Base-by-base conservation (phyloP, 352 stramenopile genomes). In the Globisporangium spinosum region DNA sequence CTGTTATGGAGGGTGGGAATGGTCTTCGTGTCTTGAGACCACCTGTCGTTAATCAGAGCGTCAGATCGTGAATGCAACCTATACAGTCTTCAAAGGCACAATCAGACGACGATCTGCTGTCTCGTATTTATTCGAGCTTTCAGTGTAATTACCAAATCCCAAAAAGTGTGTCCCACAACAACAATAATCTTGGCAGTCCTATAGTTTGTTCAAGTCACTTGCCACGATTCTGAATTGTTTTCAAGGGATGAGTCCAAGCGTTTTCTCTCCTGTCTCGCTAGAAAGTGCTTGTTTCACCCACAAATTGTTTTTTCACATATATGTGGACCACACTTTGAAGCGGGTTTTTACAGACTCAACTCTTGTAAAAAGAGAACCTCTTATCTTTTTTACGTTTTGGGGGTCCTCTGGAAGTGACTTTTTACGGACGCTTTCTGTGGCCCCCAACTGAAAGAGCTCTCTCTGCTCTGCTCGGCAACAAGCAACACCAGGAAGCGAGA, bases 401-500 rank as follows among this genome's bases (percentile, higher is more conserved):
- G 25, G 53, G 25, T 40, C 25, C 38, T 12, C 15, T 1, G 15
- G 15, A 47, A 47, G 40, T 6, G 25, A 38, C 53, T 62, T 62
- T 63, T 65, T 65, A 58, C 60, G 23, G 8, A 2, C 2, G 45
- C 29, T 34, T 58, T 61, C 23, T 67, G 62, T 67, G 62, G 51
- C 23, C 27, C 27, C 27, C 53, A 25, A 67, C 62, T 65, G 27
- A 15, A 51, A 57, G 22, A 29, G 54, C 54, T 32, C 29, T 32
- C 29, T 32, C 29, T 32, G 29, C 4, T 32, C 29, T 25, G 54
- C 54, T 59, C 53, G 25, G 22, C 65, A 70, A 53, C 29, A 53
- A 57, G 25, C 29, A 64, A 32, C 40, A 61, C 12, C 23, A 72
- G 55, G 58, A 49, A 69, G 61, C 34, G 17, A 51, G 43, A 51